Evolutionary conservation across 768 basidiomycete species (phyloP).

Genomic region (Tulasnella sp.): DNA sequence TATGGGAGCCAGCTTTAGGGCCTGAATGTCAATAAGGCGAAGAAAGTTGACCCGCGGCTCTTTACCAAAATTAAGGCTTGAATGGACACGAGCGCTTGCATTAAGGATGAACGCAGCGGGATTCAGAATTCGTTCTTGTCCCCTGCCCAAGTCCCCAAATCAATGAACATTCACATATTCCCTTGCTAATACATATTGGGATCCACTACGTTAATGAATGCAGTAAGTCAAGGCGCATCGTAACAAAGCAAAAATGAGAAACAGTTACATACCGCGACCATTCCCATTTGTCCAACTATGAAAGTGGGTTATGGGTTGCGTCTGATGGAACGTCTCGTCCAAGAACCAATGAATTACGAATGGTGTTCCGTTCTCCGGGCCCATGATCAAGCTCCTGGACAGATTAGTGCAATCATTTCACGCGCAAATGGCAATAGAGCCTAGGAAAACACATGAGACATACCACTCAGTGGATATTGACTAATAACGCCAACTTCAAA

Average conservation of each 20-base stretch:
- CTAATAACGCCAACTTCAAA: too few relatives aligned
- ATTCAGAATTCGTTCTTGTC: constrained; percentile 86
- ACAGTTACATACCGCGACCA: constrained; percentile 53
- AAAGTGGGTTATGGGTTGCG: constrained; percentile 81
- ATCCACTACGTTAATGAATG: not conserved
- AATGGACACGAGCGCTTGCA: constrained; percentile 89
- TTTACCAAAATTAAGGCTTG: constrained; percentile 89
- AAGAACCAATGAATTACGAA: constrained; percentile 93
- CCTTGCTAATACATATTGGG: constrained; percentile 86
- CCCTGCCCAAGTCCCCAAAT: constrained; percentile 86
- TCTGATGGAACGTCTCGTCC: constrained; percentile 72
- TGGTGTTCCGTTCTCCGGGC: constrained; percentile 84
- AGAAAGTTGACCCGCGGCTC: constrained; percentile 59
- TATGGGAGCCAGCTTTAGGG: constrained; percentile 29
- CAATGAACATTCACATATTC: constrained; percentile 85
- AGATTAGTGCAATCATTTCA: constrained; percentile 87
- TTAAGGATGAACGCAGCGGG: constrained; percentile 67
- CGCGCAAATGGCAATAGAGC: constrained; percentile 78
- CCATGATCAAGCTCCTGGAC: constrained; percentile 78
- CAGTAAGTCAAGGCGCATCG: not conserved
- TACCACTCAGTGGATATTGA: too few relatives aligned
- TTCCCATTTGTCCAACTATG: constrained; percentile 92
- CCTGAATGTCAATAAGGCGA: too few relatives aligned
- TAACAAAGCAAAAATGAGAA: constrained; percentile 9
- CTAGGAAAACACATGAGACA: constrained; percentile 30